Evolutionary conservation across 768 basidiomycete genomes (phyloP).

Genomic region (Lactarius hengduanensis): DNA sequence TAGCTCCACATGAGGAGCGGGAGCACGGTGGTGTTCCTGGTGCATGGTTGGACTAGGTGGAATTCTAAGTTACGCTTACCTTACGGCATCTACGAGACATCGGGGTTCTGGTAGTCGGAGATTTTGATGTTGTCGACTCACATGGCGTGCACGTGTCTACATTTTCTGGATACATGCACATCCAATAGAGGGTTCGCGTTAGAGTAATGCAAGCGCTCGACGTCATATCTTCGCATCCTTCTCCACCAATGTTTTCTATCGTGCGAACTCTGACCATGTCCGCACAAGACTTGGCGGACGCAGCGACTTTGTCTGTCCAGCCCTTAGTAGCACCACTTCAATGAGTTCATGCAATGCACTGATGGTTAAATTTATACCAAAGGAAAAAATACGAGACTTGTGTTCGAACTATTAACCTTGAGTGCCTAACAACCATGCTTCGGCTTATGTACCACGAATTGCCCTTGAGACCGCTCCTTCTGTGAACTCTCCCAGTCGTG

Average conservation of each 20-base stretch:
- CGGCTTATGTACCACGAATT: too few relatives aligned
- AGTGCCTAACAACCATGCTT: too few relatives aligned
- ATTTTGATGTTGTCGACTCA: slow-evolving; percentile 1
- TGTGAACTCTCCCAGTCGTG: too few relatives aligned
- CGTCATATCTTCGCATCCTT: not conserved
- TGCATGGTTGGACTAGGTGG: not conserved
- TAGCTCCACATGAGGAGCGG: slow-evolving; percentile 14
- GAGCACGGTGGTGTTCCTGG: not conserved
- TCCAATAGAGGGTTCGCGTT: slow-evolving; percentile 9
- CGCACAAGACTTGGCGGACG: not conserved
- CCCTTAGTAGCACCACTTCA: not conserved
- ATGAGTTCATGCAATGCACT: not conserved
- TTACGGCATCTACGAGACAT: not conserved
- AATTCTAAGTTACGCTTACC: not conserved
- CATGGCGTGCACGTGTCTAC: slow-evolving; percentile 6
- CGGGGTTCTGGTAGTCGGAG: slow-evolving; percentile 1
- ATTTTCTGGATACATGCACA: slow-evolving; percentile 9
- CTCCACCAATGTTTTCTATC: too few relatives aligned
- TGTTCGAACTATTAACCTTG: too few relatives aligned
- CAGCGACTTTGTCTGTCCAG: not conserved
- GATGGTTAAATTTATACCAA: not conserved
- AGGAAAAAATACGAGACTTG: not conserved
- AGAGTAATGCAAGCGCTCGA: not conserved
- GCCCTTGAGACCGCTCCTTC: too few relatives aligned
- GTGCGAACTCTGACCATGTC: too few relatives aligned